Percentiles rank a stretch among this genome's conserved stretches.
phyloP scores from a whole-genome alignment of 257 asterid genomes.

The Lycium barbarum region DNA sequence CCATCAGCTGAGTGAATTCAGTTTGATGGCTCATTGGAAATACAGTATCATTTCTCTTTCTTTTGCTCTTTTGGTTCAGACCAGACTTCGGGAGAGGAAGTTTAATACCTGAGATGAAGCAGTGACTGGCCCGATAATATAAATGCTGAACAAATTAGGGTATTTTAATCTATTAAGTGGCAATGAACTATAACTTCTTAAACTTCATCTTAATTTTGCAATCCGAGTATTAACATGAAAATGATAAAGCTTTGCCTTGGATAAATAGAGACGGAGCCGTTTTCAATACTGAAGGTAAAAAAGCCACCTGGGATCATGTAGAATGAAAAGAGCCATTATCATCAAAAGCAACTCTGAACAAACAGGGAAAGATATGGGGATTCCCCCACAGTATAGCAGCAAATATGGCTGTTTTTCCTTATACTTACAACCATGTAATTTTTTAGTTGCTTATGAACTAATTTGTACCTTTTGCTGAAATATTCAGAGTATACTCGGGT shows the following conservation, averaged over 20 bases:
- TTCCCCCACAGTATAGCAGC: background rate
- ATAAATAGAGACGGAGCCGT: background rate
- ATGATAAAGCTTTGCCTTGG: background rate
- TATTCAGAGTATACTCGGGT: slow-evolving; percentile 78
- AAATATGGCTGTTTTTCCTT: background rate
- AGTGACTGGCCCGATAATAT: background rate
- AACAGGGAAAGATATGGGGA: background rate
- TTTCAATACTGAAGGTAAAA: background rate
- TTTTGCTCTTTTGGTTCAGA: background rate
- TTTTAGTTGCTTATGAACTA: slow-evolving; percentile 13
- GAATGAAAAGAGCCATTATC: background rate
- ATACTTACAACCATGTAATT: background rate
- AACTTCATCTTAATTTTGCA: background rate
- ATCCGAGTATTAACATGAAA: background rate
- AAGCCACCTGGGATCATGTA: background rate
- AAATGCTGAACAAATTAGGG: background rate
- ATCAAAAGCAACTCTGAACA: background rate
- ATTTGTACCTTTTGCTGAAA: slow-evolving; percentile 10
- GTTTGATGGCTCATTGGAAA: background rate
- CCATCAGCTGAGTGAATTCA: background rate
- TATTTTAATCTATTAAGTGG: background rate
- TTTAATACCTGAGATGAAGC: background rate
- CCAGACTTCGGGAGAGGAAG: background rate
- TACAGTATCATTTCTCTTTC: background rate
- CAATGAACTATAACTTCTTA: background rate